phyloP scores from a whole-genome alignment of 331 rosid species.

The Stylosanthes scabra region DNA sequence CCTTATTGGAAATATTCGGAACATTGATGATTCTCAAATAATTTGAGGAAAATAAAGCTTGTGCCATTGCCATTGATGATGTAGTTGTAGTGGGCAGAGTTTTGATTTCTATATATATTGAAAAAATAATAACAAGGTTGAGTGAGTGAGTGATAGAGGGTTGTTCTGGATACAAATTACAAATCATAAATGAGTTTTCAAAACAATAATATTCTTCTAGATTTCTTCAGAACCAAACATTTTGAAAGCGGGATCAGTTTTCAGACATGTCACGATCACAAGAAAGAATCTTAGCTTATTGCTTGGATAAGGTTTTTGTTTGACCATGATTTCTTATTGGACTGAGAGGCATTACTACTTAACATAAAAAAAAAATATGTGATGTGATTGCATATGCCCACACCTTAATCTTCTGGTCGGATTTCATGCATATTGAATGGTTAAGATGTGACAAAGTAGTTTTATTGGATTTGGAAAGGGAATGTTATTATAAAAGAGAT shows the following conservation, averaged over 20 bases:
- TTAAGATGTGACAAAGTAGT: neutral
- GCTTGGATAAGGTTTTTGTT: neutral
- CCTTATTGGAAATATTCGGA: constrained; percentile 16
- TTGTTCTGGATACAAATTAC: constrained; percentile 36
- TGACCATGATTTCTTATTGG: neutral
- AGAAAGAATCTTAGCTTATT: neutral
- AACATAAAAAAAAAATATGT: neutral
- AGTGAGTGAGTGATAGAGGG: neutral
- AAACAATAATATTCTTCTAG: constrained; percentile 9
- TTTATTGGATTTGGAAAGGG: too few species aligned
- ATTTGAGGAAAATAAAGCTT: constrained; percentile 29
- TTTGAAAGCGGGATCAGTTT: neutral
- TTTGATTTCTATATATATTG: neutral
- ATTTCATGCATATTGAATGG: neutral
- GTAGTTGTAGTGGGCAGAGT: too few species aligned
- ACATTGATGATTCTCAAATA: constrained; percentile 19
- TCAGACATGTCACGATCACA: neutral
- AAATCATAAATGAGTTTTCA: neutral
- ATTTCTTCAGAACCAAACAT: constrained; percentile 38
- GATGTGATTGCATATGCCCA: neutral
- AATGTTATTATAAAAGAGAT: too few species aligned
- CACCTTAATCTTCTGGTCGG: neutral
- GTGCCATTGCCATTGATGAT: constrained; percentile 37
- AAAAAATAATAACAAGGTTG: neutral
- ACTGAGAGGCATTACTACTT: neutral